Evolutionary conservation across 2,329 filamentous ascomycete genomes (phyloP).

Genomic region (Calonectria naviculata): DNA sequence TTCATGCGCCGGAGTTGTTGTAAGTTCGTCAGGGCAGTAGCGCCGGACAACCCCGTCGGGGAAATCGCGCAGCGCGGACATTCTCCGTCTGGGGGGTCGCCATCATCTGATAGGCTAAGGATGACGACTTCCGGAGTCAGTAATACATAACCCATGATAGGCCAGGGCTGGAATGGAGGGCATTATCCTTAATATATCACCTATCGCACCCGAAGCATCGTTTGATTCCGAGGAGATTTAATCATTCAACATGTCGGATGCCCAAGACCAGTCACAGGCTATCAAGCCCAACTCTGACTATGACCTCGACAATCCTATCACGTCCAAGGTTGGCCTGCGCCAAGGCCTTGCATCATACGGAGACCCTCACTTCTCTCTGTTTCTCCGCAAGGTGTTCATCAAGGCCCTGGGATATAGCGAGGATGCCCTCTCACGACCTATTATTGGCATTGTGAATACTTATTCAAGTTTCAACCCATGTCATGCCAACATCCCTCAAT

Average conservation of each 20-base stretch:
- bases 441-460: conserved; percentile 81
- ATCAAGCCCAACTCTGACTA: conserved; percentile 63
- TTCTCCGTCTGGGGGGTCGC: conserved; percentile 24
- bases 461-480: conserved; percentile 80
- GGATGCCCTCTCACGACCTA: conserved; percentile 75
- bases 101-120: conserved; percentile 1
- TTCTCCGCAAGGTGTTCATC: conserved; percentile 81
- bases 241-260: conserved; percentile 27
- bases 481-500: conserved; percentile 77
- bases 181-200: background rate
- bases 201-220: background rate
- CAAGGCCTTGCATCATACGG: conserved; percentile 77
- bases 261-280: background rate
- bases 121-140: conserved; percentile 24
- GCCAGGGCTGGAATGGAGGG: background rate
- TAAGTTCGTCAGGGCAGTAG: background rate
- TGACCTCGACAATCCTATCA: conserved; percentile 66
- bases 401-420: conserved; percentile 81
- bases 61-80: conserved; percentile 27
- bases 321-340: conserved; percentile 64
- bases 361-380: conserved; percentile 80
- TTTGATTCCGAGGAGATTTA: background rate
- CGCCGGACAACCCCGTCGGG: conserved; percentile 25
- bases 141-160: conserved; percentile 39
- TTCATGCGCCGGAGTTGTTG: background rate